Base-by-base conservation (phyloP, 345 rosid species). In the Cardamine chenopodiifolia region DNA sequence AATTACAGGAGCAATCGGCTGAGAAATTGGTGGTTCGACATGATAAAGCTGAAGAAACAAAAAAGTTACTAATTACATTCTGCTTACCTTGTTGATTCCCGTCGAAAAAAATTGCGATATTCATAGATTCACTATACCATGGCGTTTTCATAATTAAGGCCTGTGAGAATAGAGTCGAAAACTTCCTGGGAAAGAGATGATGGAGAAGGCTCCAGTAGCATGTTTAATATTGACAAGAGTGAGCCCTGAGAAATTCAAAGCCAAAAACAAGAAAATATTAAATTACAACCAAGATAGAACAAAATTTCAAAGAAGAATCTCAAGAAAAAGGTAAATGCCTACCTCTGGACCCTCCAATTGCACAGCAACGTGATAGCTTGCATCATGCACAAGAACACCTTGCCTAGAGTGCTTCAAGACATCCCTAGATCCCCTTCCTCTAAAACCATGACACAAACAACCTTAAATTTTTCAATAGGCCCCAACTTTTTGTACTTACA, bases 391-490 rank as follows among this genome's bases (percentile, higher is more conserved):
- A 73, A 90, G 83, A 49, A 78, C 93, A 67, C 93, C 90, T 22
- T 83, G 62, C 72, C 79, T 83, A 73, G 77, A 86, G 85, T 92
- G 83, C 82, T 79, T 90, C 83, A 94, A 79, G 40, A 88, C 62
- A 82, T 95, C 95, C 83, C 98, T 88, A 22, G 92, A 88, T 26
- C 97, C 96, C 67, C 84, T 91, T 76, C 98, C 97, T 58, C 98
- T 91, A 78, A 8, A 82, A 73, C 66, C 54, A 83, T 49, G 8
- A 58, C 20, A 80, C 17, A 66, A 81, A 60, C 25, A 34, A 22
- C 53, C 59, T 62, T 35, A 19, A 48, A 17, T 13, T 2, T 29
- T 1, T 15, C 66, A 56, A 61, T 59, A 53, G 53, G 28, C 6
- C 1, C 47, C 12, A 42, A 53, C 58, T 6, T 23, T 58, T 39